Percentiles rank a stretch among this genome's conserved stretches.
Conservation (phyloP, 441 rosid species). For the Adansonia rubrostipa region DNA sequence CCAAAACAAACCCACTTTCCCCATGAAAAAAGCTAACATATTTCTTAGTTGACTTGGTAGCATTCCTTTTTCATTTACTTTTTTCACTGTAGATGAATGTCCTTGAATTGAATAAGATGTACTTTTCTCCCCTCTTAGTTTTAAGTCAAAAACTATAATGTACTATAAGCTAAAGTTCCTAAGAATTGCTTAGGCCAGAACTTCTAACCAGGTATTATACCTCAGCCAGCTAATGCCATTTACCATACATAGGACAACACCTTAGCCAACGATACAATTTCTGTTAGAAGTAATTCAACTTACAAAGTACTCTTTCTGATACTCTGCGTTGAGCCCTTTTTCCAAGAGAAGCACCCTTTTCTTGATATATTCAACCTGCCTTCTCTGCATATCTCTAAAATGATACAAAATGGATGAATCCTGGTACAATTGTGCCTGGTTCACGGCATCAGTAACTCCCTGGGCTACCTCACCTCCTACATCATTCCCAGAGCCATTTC, state of each 20-base stretch:
- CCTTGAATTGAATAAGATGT: background rate
- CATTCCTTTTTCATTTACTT: background rate
- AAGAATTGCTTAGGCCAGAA: conserved; percentile 16
- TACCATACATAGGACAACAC: conserved; percentile 5
- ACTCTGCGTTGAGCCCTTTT: conserved; percentile 80
- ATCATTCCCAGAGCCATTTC: conserved; percentile 55
- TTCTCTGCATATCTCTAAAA: conserved; percentile 92
- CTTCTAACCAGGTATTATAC: conserved; percentile 5
- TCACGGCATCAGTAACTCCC: conserved; percentile 53
- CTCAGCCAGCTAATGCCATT: background rate
- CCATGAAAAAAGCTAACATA: background rate
- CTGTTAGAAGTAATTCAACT: conserved; percentile 36
- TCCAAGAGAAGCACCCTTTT: conserved; percentile 95
- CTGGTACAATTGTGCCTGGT: conserved; percentile 49
- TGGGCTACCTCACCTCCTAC: conserved; percentile 48
- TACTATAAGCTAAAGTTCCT: background rate
- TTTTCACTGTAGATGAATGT: background rate
- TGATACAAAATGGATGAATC: conserved; percentile 63
- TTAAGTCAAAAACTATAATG: conserved; percentile 12
- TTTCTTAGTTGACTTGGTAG: background rate
- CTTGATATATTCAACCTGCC: conserved; percentile 93
- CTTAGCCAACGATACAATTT: background rate
- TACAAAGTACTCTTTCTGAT: conserved; percentile 68
- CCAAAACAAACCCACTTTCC: conserved; percentile 7
- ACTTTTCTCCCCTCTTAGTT: background rate